A percentile compares a stretch with the other conserved stretches of the same genome.
Evolutionary conservation across 2,329 filamentous ascomycete genomes (phyloP).

Genomic region (Ustilaginoidea virens): DNA sequence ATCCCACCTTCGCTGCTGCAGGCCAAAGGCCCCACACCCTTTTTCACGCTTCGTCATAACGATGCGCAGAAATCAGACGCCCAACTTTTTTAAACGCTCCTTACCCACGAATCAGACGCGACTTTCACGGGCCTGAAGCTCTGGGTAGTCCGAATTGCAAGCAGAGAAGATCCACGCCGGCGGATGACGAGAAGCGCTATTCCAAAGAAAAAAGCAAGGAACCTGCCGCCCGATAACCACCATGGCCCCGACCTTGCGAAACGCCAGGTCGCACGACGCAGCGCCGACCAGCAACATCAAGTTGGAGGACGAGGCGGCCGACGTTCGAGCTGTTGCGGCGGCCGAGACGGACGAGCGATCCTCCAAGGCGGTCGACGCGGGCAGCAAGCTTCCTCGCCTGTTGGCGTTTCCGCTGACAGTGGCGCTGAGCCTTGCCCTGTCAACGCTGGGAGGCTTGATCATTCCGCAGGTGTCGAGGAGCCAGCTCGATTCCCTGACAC

Average conservation of each 20-base stretch:
- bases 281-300: conserved; percentile 6
- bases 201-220: too few relatives aligned
- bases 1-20: too few relatives aligned
- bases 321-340: conserved; percentile 4
- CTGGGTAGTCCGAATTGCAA: too few relatives aligned
- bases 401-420: conserved; percentile 38
- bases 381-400: conserved; percentile 22
- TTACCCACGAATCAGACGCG: too few relatives aligned
- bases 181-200: too few relatives aligned
- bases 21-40: too few relatives aligned
- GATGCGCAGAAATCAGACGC: too few relatives aligned
- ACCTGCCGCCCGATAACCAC: too few relatives aligned
- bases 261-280: conserved; percentile 7
- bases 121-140: too few relatives aligned
- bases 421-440: conserved; percentile 43
- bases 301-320: neutral
- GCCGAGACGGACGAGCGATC: conserved; percentile 6
- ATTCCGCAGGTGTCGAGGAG: conserved; percentile 42
- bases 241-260: conserved; percentile 11
- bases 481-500: conserved; percentile 53
- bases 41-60: too few relatives aligned
- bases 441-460: conserved; percentile 47
- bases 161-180: too few relatives aligned
- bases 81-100: too few relatives aligned
- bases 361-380: conserved; percentile 1